Conservation (phyloP, 2,329 filamentous ascomycete genomes). For the Eutypa lata region DNA sequence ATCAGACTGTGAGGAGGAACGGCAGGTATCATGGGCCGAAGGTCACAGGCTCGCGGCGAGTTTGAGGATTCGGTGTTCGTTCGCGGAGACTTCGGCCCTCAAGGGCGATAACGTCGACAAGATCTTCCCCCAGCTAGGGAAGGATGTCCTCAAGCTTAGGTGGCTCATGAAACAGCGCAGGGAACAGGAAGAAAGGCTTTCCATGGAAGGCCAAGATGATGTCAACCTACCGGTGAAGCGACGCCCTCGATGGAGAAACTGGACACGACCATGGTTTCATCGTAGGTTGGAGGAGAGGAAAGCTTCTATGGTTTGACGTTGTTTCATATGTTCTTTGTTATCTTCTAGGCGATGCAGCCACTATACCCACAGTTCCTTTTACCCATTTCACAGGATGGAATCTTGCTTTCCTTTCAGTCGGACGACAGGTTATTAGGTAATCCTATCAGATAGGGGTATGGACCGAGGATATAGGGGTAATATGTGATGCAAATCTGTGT, state of each 20-base stretch:
- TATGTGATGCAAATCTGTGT: no score
- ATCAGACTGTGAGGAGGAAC: conserved; percentile 27
- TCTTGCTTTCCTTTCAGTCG: no score
- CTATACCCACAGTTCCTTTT: no score
- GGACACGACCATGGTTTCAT: conserved; percentile 17
- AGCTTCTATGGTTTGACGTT: background rate
- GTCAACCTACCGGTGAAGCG: conserved; percentile 7
- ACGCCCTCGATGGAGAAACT: conserved; percentile 16
- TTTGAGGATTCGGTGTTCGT: conserved; percentile 18
- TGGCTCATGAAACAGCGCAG: conserved; percentile 20
- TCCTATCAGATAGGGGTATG: no score
- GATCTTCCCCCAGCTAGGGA: conserved; percentile 31
- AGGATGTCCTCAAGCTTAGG: conserved; percentile 30
- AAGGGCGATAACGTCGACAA: conserved; percentile 33
- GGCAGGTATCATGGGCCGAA: conserved; percentile 29
- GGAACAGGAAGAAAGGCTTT: conserved; percentile 15
- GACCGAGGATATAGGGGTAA: no score
- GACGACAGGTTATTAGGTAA: no score
- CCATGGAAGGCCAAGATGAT: background rate
- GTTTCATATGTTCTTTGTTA: background rate
- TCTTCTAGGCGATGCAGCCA: no score
- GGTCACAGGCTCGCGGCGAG: conserved; percentile 25
- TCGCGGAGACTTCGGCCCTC: conserved; percentile 33
- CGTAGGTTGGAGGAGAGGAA: conserved; percentile 11
- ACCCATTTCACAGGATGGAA: no score